Percentiles rank a stretch among this genome's conserved stretches.
phyloP scores from a whole-genome alignment of 768 basidiomycete species.

The Boletus speciosus region DNA sequence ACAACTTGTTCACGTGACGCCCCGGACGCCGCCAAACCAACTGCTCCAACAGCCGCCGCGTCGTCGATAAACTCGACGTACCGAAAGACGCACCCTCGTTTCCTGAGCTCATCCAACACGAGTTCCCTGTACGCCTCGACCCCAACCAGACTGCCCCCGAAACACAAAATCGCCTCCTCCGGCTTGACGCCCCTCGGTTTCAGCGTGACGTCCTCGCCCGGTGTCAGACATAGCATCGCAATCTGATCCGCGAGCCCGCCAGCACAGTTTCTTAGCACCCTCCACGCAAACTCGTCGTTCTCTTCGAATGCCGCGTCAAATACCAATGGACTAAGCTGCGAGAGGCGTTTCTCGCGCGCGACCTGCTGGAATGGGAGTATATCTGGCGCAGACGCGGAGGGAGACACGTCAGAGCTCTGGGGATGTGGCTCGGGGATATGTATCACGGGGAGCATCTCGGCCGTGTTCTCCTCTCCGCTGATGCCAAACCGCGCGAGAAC shows the following conservation, averaged over 20 bases:
- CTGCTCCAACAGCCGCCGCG: constrained; percentile 62
- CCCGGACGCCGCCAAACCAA: constrained; percentile 41
- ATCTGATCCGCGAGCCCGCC: constrained; percentile 57
- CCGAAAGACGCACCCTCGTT: constrained; percentile 59
- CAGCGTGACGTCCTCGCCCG: constrained; percentile 37
- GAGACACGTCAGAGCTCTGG: constrained; percentile 14
- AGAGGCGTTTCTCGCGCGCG: constrained; percentile 69
- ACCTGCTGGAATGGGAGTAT: constrained; percentile 29
- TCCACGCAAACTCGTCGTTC: constrained; percentile 59
- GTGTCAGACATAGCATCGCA: constrained; percentile 37
- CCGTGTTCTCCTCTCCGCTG: constrained; percentile 37
- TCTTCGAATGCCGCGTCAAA: constrained; percentile 74
- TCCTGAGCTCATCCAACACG: constrained; percentile 51
- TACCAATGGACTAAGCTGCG: constrained; percentile 71
- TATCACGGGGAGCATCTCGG: constrained; percentile 63
- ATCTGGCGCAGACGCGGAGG: not conserved
- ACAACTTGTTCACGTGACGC: not conserved
- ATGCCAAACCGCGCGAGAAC: constrained; percentile 58
- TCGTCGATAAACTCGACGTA: constrained; percentile 68
- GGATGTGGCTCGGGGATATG: constrained; percentile 56
- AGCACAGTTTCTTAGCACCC: constrained; percentile 52
- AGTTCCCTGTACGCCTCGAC: constrained; percentile 55
- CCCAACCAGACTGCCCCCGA: constrained; percentile 77
- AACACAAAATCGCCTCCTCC: constrained; percentile 58
- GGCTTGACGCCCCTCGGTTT: constrained; percentile 45